Base-by-base conservation (phyloP, 768 basidiomycete genomes). In the Lactifluus piperatus region DNA sequence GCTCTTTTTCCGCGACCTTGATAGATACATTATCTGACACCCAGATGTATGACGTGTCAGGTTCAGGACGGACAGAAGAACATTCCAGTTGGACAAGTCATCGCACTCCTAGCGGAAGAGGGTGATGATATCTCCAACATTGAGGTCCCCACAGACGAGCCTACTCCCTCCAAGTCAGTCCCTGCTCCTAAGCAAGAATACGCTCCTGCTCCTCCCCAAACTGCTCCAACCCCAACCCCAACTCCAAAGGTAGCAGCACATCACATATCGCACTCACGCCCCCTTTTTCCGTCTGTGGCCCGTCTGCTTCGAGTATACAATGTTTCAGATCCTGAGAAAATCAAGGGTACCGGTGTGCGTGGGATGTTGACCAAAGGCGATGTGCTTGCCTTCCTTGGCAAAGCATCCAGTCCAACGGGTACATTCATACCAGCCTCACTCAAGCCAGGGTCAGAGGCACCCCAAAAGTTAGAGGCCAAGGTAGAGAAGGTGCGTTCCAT, bases 281-380 rank as follows among this genome's bases (percentile, higher is more conserved):
- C 92, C 36, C 74, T 97, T 34, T 91, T 97, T 75, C 95, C 95
- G 7, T 95, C 93, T 34, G 95, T 98, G 2, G 73, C 84, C 44
- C 87, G 94, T 56, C 77, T 94, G 50, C 77, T 95, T 16, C 71
- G 81, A n/a, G 79, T 88, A 60, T 71, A 89, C 67, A 67, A 70
- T 51, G 74, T 93, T 62, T 66, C 74, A 5, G 78, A 85, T 62
- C 73, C 81, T 24, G 80, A 81, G 52, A 75, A 77, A 56, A 88
- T 99, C 69, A 86, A 85, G 62, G 94, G 89, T 6, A 95, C 93
- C 2, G 95, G 95, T 50, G 77, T 90, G 53, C 80, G 89, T 37
- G 95, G 97, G 14, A 94, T 94, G 87, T 71, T 98, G 60, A 98
- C 94, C 49, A 97, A 97, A 71, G 97, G 97, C 11, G 95, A 99